Percentiles rank a stretch among this genome's conserved stretches.
Conservation (phyloP, 2,329 filamentous ascomycete genomes). For the Fusarium protoensiforme region DNA sequence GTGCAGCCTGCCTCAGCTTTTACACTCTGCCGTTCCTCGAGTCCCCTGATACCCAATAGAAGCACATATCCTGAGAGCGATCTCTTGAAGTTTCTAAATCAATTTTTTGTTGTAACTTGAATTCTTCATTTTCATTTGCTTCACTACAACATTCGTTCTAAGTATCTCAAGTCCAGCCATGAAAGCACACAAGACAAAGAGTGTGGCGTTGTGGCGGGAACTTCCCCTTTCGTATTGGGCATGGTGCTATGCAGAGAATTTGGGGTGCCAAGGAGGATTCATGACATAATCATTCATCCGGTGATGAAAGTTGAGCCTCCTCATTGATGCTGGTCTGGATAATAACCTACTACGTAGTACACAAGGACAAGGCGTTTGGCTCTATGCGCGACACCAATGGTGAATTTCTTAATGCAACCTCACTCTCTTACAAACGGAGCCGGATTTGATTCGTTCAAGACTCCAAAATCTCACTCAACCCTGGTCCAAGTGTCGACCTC, state of each 20-base stretch:
- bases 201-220: background rate
- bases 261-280: background rate
- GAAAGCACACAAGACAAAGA: background rate
- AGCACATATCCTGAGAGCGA: background rate
- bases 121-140: background rate
- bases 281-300: background rate
- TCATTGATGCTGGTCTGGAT: background rate
- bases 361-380: background rate
- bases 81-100: background rate
- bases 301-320: background rate
- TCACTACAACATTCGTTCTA: background rate
- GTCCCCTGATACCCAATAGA: too few relatives aligned
- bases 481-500: conserved; percentile 23
- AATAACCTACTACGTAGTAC: background rate
- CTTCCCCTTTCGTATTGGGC: background rate
- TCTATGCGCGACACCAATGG: background rate
- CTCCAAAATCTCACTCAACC: background rate
- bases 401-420: background rate
- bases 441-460: background rate
- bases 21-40: background rate
- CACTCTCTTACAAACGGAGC: background rate
- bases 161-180: background rate
- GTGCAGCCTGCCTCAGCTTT: background rate
- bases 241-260: background rate
- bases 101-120: background rate